Base-by-base conservation (phyloP, 2,329 filamentous ascomycete genomes). In the Xylariaceae sp. region DNA sequence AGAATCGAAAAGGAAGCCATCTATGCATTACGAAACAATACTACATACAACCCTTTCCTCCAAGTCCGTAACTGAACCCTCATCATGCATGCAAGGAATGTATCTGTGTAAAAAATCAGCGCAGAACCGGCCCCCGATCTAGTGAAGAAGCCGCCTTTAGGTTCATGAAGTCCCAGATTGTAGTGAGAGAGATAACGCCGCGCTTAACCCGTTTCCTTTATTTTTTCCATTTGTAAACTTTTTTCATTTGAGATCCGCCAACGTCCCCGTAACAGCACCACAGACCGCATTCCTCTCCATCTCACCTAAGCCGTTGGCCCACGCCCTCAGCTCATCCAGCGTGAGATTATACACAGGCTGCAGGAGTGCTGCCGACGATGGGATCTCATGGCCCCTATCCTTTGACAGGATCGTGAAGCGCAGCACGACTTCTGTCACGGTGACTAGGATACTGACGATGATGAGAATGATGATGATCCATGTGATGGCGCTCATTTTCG, bases 401-500 rank as follows among this genome's bases (percentile, higher is more conserved):
- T 74, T 77, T 18, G 72, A 71, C 55, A 96, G 76, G 56, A 96
- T 88, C 34, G 81, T 86, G 71, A 97, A 97, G 5, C 94, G 83
- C 54, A 99, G 78, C 57, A 88, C 85, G 7, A 97, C 93, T 76
- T 99, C 94, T 2, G 88, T 87, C 54, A 90, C 88, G 1, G 94
- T 97, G 56, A 99, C 91, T 55, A 92, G 79, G 69, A 99, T 97
- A 71, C 88, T 93, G 66, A 97, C 79, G 51, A 95, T 75, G 71
- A 99, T 99, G 51, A 99, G 83, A 51, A 96, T 82, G 69, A 99
- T 99, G 74, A 97, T 88, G 73, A 99, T 97, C 93, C 93, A 97
- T 0, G 94, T 99, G 72, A 97, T 96, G 65, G 83, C 82, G 66
- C 91, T 96, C 89, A 97, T 97, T 74, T 96, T 97, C 66, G 90